Evolutionary conservation across 2,329 filamentous ascomycete genomes (phyloP).

Genomic region (Ceratocystis alfenasii): DNA sequence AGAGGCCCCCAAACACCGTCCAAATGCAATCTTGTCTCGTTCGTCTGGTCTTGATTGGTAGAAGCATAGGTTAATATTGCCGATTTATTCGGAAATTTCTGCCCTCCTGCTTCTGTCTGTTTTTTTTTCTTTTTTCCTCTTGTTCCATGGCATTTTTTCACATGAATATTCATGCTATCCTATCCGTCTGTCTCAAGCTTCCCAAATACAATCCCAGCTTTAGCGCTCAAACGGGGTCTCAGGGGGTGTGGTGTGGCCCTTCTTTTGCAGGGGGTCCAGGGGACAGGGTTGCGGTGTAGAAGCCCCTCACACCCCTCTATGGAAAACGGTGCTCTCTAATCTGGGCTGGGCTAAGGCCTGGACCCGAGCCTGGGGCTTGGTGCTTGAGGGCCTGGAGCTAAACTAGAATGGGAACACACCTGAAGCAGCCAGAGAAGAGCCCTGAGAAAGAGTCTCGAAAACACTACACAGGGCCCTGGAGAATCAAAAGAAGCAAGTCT

Average conservation of each 20-base stretch:
- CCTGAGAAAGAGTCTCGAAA: background rate
- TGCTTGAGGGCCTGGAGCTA: background rate
- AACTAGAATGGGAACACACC: background rate
- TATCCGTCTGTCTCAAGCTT: background rate
- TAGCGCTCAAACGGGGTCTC: background rate
- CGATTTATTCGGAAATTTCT: background rate
- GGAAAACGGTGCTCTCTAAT: background rate
- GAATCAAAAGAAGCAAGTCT: background rate
- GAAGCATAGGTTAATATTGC: too few species aligned
- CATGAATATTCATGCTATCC: background rate
- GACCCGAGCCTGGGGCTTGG: background rate
- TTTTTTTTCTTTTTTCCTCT: background rate
- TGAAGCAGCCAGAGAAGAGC: background rate
- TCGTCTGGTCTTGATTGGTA: background rate
- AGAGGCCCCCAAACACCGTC: background rate
- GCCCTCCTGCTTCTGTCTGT: background rate
- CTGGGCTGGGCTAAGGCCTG: background rate
- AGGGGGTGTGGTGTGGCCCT: background rate
- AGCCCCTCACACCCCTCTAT: conserved; percentile 1
- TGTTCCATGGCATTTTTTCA: background rate
- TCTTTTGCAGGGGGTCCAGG: background rate
- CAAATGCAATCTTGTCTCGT: too few species aligned
- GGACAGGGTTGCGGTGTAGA: background rate
- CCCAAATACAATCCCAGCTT: background rate
- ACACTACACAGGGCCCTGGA: background rate